Percentiles rank a stretch among this genome's conserved stretches.
phyloP scores from a whole-genome alignment of 306 rosid species.

The Castanea sativa region DNA sequence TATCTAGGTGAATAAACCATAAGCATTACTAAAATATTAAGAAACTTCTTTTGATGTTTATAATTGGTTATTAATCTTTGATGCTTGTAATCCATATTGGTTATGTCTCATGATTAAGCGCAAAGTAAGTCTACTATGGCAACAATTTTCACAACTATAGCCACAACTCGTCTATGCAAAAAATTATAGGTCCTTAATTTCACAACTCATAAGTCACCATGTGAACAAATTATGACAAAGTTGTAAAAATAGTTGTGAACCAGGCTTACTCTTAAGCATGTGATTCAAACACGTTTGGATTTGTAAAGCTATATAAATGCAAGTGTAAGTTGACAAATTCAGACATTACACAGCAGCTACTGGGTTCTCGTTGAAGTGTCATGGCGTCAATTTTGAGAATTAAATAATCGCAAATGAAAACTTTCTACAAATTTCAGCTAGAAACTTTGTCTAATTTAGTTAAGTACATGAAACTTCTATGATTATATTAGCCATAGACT shows the following conservation, averaged over 20 bases:
- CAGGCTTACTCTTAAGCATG: no score
- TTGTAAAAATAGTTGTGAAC: no score
- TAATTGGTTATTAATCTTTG: not conserved
- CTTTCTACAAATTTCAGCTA: conserved; percentile 16
- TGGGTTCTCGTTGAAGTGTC: not conserved
- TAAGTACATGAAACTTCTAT: conserved; percentile 16
- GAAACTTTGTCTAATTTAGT: conserved; percentile 1
- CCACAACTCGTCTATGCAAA: no score
- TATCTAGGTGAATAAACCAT: not conserved
- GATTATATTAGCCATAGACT: conserved; percentile 14
- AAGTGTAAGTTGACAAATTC: not conserved
- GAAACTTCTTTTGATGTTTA: not conserved
- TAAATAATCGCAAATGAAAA: not conserved
- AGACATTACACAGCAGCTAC: not conserved
- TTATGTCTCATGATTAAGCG: not conserved
- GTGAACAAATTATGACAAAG: no score
- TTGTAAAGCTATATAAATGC: not conserved
- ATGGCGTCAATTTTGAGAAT: not conserved
- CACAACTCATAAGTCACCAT: no score
- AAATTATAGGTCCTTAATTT: no score
- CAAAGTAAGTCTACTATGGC: no score
- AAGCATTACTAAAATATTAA: not conserved
- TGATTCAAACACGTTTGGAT: not conserved
- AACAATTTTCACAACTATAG: no score
- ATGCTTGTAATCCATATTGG: not conserved